Conservation (phyloP, 257 asterid genomes). For the Forsythia viridissima region DNA sequence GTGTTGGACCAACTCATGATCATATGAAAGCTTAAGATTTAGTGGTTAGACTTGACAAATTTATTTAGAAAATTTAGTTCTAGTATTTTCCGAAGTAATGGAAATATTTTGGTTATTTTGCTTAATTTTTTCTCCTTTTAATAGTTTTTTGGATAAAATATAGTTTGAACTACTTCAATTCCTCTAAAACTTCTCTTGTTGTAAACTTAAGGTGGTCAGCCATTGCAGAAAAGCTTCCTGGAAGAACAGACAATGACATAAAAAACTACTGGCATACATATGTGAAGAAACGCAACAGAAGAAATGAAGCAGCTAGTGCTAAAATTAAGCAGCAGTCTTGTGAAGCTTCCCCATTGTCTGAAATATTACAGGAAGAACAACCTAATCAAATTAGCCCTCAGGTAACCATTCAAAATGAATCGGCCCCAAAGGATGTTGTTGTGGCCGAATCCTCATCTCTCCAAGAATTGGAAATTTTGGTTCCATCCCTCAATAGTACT, state of each 20-base stretch:
- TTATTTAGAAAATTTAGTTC: neutral
- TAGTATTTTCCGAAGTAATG: neutral
- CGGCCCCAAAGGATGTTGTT: neutral
- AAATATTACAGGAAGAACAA: no score
- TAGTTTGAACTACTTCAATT: neutral
- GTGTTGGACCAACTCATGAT: no score
- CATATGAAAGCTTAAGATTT: no score
- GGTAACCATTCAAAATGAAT: no score
- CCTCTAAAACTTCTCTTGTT: neutral
- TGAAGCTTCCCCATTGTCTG: neutral
- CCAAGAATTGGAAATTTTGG: neutral
- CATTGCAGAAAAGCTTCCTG: slow-evolving; percentile 43
- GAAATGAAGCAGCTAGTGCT: neutral
- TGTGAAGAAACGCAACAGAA: slow-evolving; percentile 28
- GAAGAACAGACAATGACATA: slow-evolving; percentile 52
- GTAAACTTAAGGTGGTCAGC: slow-evolving; percentile 45
- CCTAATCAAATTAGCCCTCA: no score
- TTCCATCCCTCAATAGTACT: neutral
- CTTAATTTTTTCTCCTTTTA: neutral
- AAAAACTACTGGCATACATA: slow-evolving; percentile 57
- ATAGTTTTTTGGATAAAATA: neutral
- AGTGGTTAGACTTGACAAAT: neutral
- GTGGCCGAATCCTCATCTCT: neutral
- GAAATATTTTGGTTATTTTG: neutral
- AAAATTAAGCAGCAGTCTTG: neutral